Percentiles rank a stretch among this genome's conserved stretches.
These are phyloP conservation scores for Gossypium armourianum DNA, from an alignment of 441 rosid species.

Conservation along the genomic window DNA sequence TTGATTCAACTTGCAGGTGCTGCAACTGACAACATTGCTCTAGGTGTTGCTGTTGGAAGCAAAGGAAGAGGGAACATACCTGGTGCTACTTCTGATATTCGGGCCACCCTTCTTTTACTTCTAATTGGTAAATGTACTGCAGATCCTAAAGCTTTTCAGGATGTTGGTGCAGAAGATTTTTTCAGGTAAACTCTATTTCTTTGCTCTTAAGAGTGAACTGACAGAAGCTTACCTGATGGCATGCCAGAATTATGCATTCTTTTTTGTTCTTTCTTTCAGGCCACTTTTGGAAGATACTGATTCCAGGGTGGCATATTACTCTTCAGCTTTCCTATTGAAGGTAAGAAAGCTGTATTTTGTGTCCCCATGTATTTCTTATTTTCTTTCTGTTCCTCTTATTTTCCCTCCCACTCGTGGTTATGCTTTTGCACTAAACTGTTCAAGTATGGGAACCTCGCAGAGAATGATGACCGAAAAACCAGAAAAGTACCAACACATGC, in stretches of 20 bases:
- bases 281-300: slow-evolving; percentile 87
- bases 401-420: not conserved
- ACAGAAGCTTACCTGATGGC: not conserved
- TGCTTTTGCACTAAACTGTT: slow-evolving; percentile 21
- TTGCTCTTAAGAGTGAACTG: slow-evolving; percentile 10
- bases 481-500: slow-evolving; percentile 86
- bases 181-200: slow-evolving; percentile 49
- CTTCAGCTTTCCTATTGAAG: slow-evolving; percentile 94
- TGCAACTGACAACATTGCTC: slow-evolving; percentile 83
- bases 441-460: slow-evolving; percentile 32
- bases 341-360: slow-evolving; percentile 34
- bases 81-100: slow-evolving; percentile 89
- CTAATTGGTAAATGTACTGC: slow-evolving; percentile 90
- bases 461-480: slow-evolving; percentile 98
- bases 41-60: slow-evolving; percentile 98
- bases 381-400: not conserved
- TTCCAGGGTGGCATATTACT: slow-evolving; percentile 92
- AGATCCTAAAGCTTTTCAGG: slow-evolving; percentile 75
- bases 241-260: slow-evolving; percentile 1
- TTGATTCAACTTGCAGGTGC: slow-evolving; percentile 94
- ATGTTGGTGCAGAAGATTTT: slow-evolving; percentile 85
- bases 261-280: slow-evolving; percentile 34
- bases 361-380: not conserved
- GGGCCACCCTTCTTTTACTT: slow-evolving; percentile 82
- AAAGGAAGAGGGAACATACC: slow-evolving; percentile 97